phyloP scores from a whole-genome alignment of 352 stramenopile genomes.

The Achlya hypogyna region DNA sequence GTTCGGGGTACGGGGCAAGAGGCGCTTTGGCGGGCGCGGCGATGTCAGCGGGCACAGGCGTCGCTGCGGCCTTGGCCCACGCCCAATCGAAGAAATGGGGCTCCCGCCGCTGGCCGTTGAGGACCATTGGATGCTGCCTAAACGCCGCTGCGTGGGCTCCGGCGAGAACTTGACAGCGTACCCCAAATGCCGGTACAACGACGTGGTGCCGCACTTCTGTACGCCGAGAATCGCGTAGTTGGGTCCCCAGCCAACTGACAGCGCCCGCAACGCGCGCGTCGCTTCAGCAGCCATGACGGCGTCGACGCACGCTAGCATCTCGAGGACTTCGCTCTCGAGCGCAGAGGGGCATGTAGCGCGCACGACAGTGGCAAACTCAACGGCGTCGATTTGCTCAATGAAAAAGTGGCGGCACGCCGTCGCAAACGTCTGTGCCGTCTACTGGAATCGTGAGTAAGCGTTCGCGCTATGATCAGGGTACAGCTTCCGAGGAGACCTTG shows the following conservation, averaged over 20 bases:
- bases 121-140: slow-evolving; percentile 82
- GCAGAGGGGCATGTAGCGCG: neutral
- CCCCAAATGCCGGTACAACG: slow-evolving; percentile 42
- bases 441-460: neutral
- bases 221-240: slow-evolving; percentile 53
- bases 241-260: slow-evolving; percentile 25
- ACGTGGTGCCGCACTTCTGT: slow-evolving; percentile 60
- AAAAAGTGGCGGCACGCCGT: slow-evolving; percentile 44
- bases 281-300: slow-evolving; percentile 29
- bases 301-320: slow-evolving; percentile 40
- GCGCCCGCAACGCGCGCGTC: slow-evolving; percentile 12
- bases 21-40: slow-evolving; percentile 25
- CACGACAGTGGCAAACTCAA: slow-evolving; percentile 24
- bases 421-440: slow-evolving; percentile 22
- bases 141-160: no score
- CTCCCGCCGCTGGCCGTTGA: slow-evolving; percentile 54
- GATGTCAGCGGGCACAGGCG: slow-evolving; percentile 24
- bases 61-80: slow-evolving; percentile 31
- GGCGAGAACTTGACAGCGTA: neutral
- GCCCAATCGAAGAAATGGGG: slow-evolving; percentile 59
- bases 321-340: slow-evolving; percentile 31
- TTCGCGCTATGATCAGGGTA: neutral
- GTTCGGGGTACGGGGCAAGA: slow-evolving; percentile 21
- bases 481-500: neutral
- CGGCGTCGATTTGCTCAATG: slow-evolving; percentile 48